Conservation (phyloP, 306 rosid genomes). For the Dryas alaskensis region DNA sequence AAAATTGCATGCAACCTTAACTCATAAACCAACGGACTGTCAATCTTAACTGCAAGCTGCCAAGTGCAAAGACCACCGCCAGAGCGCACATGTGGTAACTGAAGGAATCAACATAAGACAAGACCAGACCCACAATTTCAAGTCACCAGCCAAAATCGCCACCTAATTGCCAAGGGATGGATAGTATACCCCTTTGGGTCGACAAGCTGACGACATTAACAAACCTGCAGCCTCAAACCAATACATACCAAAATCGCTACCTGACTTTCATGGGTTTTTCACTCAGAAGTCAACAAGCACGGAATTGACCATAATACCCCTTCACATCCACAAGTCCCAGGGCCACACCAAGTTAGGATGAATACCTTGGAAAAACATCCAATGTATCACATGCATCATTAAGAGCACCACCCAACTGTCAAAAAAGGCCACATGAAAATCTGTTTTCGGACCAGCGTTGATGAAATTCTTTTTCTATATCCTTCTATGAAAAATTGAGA, state of each 20-base stretch:
- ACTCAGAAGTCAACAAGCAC: neutral
- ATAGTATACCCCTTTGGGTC: neutral
- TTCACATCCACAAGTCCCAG: neutral
- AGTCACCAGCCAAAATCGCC: neutral
- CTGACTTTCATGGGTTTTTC: neutral
- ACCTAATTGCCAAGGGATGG: neutral
- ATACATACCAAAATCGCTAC: neutral
- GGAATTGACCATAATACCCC: neutral
- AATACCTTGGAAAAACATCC: too few species aligned
- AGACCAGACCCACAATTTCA: neutral
- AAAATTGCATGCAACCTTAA: neutral
- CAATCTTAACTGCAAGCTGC: neutral
- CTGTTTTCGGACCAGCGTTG: neutral
- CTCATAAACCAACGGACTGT: neutral
- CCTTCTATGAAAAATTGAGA: conserved; percentile 8
- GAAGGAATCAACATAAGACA: neutral
- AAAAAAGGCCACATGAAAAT: neutral
- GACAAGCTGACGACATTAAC: neutral
- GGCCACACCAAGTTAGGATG: conserved; percentile 3
- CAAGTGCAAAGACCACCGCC: conserved; percentile 1
- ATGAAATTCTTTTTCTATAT: neutral
- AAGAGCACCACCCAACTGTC: conserved; percentile 8
- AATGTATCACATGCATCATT: neutral
- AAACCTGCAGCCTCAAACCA: neutral
- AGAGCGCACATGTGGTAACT: too few species aligned